These are phyloP conservation scores for Claviceps sorghi DNA, from an alignment of 2,329 filamentous ascomycete genomes.

Conservation along the genomic window DNA sequence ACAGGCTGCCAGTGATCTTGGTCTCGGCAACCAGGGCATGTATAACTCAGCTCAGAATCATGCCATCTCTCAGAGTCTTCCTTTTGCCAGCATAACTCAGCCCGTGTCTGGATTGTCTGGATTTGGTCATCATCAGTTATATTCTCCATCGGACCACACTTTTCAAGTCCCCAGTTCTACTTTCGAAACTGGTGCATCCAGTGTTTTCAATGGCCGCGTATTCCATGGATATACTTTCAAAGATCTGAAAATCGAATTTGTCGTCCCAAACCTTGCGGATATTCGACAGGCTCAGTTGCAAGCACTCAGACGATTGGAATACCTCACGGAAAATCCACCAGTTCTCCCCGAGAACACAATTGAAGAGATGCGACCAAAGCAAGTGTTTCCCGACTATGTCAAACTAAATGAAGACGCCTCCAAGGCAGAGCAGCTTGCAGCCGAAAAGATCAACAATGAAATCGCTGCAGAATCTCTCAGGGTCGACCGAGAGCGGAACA, in stretches of 20 bases:
- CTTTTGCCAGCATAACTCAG: neutral
- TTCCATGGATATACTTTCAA: neutral
- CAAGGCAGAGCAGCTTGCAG: neutral
- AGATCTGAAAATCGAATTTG: conserved; percentile 1
- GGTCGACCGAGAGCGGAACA: conserved; percentile 21
- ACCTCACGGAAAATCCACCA: conserved; percentile 9
- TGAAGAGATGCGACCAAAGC: conserved; percentile 15
- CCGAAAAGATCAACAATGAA: conserved; percentile 13
- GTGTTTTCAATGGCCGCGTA: neutral
- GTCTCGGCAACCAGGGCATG: neutral
- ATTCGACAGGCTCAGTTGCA: neutral
- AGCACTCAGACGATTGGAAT: neutral
- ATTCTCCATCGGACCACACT: neutral
- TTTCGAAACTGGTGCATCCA: neutral
- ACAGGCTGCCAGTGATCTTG: neutral
- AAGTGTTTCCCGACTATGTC: conserved; percentile 9
- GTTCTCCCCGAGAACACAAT: conserved; percentile 15
- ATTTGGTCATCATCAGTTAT: neutral
- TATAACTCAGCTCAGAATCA: neutral
- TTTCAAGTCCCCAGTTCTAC: neutral
- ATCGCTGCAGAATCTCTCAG: conserved; percentile 13
- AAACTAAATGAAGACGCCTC: conserved; percentile 6
- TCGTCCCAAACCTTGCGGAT: neutral
- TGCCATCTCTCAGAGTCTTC: neutral
- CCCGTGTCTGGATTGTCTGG: neutral